Base-by-base conservation (phyloP, 2,329 filamentous ascomycete genomes). In the Endoconidiophora laricicola region DNA sequence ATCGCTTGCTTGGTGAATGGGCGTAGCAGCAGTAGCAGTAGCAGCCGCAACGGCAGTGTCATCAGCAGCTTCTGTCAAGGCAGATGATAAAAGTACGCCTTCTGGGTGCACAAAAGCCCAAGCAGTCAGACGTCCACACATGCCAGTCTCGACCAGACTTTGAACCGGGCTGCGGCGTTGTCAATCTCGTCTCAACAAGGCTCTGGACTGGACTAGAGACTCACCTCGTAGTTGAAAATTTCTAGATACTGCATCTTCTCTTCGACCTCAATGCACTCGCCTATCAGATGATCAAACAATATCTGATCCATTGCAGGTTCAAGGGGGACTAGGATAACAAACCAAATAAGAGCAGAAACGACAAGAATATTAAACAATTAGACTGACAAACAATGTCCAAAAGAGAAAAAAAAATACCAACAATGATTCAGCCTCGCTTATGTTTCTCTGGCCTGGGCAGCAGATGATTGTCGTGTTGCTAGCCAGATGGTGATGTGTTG, bases 181-280 rank as follows among this genome's bases (percentile, higher is more conserved):
- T 22, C 40, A 42, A 42, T 16, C 20, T 9, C n/a, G 20, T 24
- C 12, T 20, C 20, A 22, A 18, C 20, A 40, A 40, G 20, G 20
- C 20, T 22, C 40, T 22, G 20, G 20, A 24, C 18, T 43, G 20
- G 40, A 14, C 40, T 20, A 26, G 9, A 49, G 43, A 52, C 49
- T 44, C 26, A 47, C 51, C 46, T 49, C 46, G 56, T 76, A 78
- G 56, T 78, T 78, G 57, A 75, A 68, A 37, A 78, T 73, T 59
- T 78, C 72, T 22, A 78, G 55, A 58, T 75, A 79, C 55, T 64
- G 68, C 16, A 73, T 78, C 49, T 62, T 62, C 60, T 79, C 75
- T 3, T 61, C 54, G 44, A 77, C 70, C 29, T 65, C 63, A 20
- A 62, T 66, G 58, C 72, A 77, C 43, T 66, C 60, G 7, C 64